Evolutionary conservation across 768 basidiomycete genomes (phyloP), one percentile per base, ranked within the genome.

Genomic region (Phaeotremella fagi): DNA sequence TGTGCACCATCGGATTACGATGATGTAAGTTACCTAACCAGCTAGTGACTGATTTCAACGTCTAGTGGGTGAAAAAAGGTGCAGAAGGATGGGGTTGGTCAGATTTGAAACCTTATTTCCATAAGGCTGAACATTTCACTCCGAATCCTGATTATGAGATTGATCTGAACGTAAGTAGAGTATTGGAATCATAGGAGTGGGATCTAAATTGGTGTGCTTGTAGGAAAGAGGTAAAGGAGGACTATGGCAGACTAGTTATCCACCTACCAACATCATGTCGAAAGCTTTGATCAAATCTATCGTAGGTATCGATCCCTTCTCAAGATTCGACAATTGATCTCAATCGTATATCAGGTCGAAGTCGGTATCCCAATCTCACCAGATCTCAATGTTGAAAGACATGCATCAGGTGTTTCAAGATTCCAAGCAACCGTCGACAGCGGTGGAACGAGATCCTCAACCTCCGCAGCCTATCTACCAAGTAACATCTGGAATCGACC

Each of bases 381-480:
- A 3, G 58, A 60, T 43, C 24, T 57, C 20, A 63, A 63, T 43
- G 26, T 45, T 37, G 49, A 53, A 28, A 33, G 37, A 2, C 50
- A 53, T 45, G 29, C 45, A 1, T 25, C 9, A 24, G 58, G 59
- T 15, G 57, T 64, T 43, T 48, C 59, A 11, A 55, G 62, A 25
- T 60, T 64, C 53, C 51, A 52, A 36, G 22, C 55, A 1, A 44
- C 38, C 16, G 28, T 57, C 53, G 42, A 33, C 20, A 16, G 52
- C 18, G 37, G 31, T 9, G 62, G 62, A 2, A 45, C 41, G 24
- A 45, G 62, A 15, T 47, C 44, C 4, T 60, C 62, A 7, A 64
- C 62, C 11, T 55, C 53, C 16, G 52, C 59, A 4, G 62, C 59
- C 3, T 64, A 64, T 53, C 53, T 64, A 9, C 45, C 62, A 1